Percentiles rank a stretch among this genome's conserved stretches.
Evolutionary conservation across 2,329 filamentous ascomycete genomes (phyloP).

Genomic region (Fusarium clavum): DNA sequence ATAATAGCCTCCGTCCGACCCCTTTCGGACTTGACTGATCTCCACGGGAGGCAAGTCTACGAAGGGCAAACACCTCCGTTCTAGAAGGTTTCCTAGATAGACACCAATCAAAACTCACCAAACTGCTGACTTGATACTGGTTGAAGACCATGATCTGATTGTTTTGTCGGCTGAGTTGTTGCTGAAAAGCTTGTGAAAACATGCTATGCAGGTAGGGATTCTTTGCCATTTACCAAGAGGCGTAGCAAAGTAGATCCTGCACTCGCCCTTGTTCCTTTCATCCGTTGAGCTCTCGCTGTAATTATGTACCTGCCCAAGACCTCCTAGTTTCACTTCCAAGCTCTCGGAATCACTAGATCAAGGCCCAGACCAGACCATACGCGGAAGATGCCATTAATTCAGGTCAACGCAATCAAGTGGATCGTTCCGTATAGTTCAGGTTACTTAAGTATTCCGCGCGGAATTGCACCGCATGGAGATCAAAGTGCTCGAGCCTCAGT

Average conservation of each 20-base stretch:
- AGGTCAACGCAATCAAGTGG: constrained; percentile 31
- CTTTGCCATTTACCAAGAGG: background rate
- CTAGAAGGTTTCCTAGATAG: constrained; percentile 29
- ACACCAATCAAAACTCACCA: background rate
- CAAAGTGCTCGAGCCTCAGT: constrained; percentile 7
- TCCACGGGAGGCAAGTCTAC: background rate
- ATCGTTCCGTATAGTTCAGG: background rate
- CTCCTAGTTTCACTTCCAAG: constrained; percentile 27
- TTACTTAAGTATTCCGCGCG: constrained; percentile 20
- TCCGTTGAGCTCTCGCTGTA: background rate
- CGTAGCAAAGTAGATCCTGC: background rate
- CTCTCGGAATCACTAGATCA: constrained; percentile 18
- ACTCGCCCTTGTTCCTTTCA: background rate
- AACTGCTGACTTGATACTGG: background rate
- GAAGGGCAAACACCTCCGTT: constrained; percentile 36
- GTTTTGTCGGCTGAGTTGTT: background rate
- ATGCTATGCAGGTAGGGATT: constrained; percentile 18
- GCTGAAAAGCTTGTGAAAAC: constrained; percentile 16
- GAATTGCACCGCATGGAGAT: constrained; percentile 29
- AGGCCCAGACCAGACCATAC: constrained; percentile 32
- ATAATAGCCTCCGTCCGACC: constrained; percentile 29
- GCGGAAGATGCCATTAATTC: constrained; percentile 33
- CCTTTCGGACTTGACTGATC: constrained; percentile 2
- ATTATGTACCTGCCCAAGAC: background rate
- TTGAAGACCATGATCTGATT: constrained; percentile 16